Base-by-base conservation (phyloP, 306 rosid genomes). In the Vicia faba region DNA sequence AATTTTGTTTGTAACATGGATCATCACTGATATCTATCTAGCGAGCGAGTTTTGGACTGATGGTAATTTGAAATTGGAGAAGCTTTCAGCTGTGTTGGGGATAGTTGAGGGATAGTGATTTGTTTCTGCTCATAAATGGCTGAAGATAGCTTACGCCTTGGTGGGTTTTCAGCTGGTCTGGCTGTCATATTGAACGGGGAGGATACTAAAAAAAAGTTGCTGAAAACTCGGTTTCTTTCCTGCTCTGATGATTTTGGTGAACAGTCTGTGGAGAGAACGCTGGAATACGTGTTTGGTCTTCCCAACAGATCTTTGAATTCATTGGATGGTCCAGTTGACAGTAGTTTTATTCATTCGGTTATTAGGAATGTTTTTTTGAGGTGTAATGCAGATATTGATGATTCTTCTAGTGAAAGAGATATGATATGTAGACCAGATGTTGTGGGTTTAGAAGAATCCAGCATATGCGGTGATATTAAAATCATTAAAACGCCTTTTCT, bases 151-250 rank as follows among this genome's bases (percentile, higher is more conserved):
- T 90, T 46, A 25, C 86, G 95, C 14, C 54, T 85, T 70, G 85
- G 90, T 79, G 97, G 97, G 82, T 87, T 82, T 80, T 88, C 95
- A 75, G 88, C 99, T 82, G 99, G 99, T 50, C 76, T 93, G 82
- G 96, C 97, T 11, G 89, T 93, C 58, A 77, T 93, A 77, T 75
- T 93, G 82, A 80, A 85, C 31, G 89, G 81, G 0, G 81, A 86
- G 68, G 92, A 84, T 60, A 68, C 67, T 69, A 81, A 72, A 78
- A 89, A 79, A 69, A 83, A 79, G 36, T 82, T 64, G 5, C 71
- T 85, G 0, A 93, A 86, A 79, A 56, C 85, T 58, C 88, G 79
- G 23, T 81, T 87, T 53, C 74, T 93, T 85, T 93, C 99, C 1
- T 76, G 81, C 51, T 88, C 92, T 76, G 97, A 93, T 55, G 92